phyloP scores from a whole-genome alignment of 2,329 filamentous ascomycete species.

The Amesomyces nigricolor region DNA sequence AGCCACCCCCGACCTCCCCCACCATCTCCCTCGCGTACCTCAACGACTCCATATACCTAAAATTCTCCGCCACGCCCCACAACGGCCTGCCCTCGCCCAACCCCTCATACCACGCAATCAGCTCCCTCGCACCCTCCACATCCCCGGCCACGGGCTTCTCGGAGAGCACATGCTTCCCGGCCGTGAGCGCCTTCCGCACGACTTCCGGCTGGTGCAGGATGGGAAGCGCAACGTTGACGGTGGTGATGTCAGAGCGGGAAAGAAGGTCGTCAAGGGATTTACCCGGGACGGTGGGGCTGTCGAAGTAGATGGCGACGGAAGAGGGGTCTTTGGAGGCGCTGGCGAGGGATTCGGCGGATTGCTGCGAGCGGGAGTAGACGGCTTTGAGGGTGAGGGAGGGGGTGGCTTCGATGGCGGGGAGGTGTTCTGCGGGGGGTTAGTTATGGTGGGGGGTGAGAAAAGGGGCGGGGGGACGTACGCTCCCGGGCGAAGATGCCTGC shows the following conservation, averaged over 20 bases:
- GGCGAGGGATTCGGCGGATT: slow-evolving; percentile 46
- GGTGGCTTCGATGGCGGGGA: slow-evolving; percentile 53
- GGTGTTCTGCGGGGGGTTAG: slow-evolving; percentile 25
- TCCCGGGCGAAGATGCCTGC: slow-evolving; percentile 33
- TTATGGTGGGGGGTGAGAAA: background rate
- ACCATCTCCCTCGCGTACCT: slow-evolving; percentile 24
- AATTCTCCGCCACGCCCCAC: slow-evolving; percentile 67
- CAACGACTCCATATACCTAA: slow-evolving; percentile 48
- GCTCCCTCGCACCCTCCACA: slow-evolving; percentile 26
- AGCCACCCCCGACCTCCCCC: slow-evolving; percentile 26
- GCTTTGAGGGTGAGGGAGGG: slow-evolving; percentile 52
- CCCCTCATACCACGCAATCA: slow-evolving; percentile 30
- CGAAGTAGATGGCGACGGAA: slow-evolving; percentile 50
- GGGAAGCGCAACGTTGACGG: slow-evolving; percentile 56
- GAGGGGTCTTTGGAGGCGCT: slow-evolving; percentile 23
- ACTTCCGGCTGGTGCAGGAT: slow-evolving; percentile 55
- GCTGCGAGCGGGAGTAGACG: slow-evolving; percentile 58
- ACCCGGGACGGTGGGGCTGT: slow-evolving; percentile 41
- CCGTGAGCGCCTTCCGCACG: slow-evolving; percentile 53
- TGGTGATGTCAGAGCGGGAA: slow-evolving; percentile 47
- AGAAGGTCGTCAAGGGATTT: slow-evolving; percentile 48
- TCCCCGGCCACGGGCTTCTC: slow-evolving; percentile 65
- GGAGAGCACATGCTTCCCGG: slow-evolving; percentile 63
- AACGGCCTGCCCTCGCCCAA: slow-evolving; percentile 30
- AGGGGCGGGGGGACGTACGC: slow-evolving; percentile 18